These are phyloP conservation scores for Rhinocladiella mackenziei DNA, from an alignment of 2,329 filamentous ascomycete genomes.

Conservation along the genomic window DNA sequence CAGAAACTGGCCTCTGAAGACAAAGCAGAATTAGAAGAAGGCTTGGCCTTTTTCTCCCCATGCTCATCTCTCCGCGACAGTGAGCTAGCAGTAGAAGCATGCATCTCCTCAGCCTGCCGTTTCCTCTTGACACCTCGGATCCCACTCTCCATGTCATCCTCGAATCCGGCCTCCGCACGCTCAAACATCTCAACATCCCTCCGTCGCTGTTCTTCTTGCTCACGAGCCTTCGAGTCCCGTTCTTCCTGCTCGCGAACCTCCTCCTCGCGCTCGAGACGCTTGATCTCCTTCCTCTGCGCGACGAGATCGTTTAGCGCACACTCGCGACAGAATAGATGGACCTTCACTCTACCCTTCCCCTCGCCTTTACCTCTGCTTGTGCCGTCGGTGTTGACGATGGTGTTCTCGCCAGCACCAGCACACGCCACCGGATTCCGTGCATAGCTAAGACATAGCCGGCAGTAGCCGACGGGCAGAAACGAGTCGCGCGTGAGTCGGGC, in stretches of 20 bases:
- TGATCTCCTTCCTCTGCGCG: conserved; percentile 86
- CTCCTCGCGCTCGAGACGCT: conserved; percentile 66
- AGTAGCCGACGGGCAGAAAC: conserved; percentile 86
- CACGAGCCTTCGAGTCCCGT: conserved; percentile 55
- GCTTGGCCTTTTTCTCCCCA: conserved; percentile 53
- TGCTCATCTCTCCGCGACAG: conserved; percentile 39
- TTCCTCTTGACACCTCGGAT: conserved; percentile 55
- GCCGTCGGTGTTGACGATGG: conserved; percentile 63
- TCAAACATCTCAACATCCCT: conserved; percentile 56
- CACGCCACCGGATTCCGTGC: conserved; percentile 76
- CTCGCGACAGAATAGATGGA: conserved; percentile 92
- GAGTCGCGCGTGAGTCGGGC: conserved; percentile 86
- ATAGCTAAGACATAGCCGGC: conserved; percentile 77
- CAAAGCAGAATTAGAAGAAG: too few species aligned
- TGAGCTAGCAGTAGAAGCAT: conserved; percentile 53
- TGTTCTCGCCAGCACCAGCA: conserved; percentile 34
- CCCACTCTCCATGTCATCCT: conserved; percentile 24
- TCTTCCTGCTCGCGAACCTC: conserved; percentile 60
- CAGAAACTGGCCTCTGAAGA: conserved; percentile 75
- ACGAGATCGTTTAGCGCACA: conserved; percentile 90
- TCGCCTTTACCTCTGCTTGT: conserved; percentile 58
- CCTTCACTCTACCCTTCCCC: conserved; percentile 61
- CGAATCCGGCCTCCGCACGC: conserved; percentile 27
- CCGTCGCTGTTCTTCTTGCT: conserved; percentile 65
- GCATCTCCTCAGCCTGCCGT: conserved; percentile 74